Percentiles rank a stretch among this genome's conserved stretches.
phyloP scores from a whole-genome alignment of 192 early-diverging fungal species.

The Rhizophagus prolifer region DNA sequence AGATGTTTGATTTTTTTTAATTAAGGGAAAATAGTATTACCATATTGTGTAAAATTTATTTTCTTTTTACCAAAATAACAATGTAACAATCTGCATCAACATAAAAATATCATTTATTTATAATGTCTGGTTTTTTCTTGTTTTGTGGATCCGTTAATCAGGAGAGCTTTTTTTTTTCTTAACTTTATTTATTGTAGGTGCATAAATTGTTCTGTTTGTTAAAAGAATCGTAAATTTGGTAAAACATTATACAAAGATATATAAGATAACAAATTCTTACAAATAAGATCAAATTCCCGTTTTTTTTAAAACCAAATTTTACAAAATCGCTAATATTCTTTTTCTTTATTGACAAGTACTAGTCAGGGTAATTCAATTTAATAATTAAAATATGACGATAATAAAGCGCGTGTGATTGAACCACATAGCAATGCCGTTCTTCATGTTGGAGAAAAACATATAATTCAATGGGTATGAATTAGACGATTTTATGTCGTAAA shows the following conservation, averaged over 20 bases:
- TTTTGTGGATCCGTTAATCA: too few relatives aligned
- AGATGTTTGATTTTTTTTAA: too few relatives aligned
- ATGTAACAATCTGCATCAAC: too few relatives aligned
- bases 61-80: too few relatives aligned
- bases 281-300: background rate
- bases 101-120: too few relatives aligned
- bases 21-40: too few relatives aligned
- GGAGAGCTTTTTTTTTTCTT: too few relatives aligned
- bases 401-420: slow-evolving; percentile 1
- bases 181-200: background rate
- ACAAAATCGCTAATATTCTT: too few relatives aligned
- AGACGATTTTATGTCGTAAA: too few relatives aligned
- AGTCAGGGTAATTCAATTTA: background rate
- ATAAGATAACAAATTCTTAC: background rate
- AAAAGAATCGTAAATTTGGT: background rate
- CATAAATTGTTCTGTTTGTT: background rate
- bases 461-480: background rate
- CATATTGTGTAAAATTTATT: too few relatives aligned
- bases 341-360: too few relatives aligned
- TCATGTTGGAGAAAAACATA: background rate
- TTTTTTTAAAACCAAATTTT: background rate
- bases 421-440: slow-evolving; percentile 10
- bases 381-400: background rate
- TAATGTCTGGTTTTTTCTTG: too few relatives aligned
- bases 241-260: background rate